Base-by-base conservation (phyloP, 768 basidiomycete genomes). In the Collybia sp. region DNA sequence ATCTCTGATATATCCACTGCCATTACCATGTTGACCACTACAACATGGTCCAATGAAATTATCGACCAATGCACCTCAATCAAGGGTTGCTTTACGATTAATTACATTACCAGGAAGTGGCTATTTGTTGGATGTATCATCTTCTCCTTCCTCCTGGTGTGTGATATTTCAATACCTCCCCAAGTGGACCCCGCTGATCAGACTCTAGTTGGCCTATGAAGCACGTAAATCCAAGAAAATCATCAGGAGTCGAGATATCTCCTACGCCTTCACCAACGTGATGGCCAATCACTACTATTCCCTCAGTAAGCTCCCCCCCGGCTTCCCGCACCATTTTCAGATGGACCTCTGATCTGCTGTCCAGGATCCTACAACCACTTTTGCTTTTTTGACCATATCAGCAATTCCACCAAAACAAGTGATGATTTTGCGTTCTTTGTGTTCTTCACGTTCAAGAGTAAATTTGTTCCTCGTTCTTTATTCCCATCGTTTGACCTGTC, bases 381-480 rank as follows among this genome's bases (percentile, higher is more conserved):
- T 64, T 98, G 96, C 67, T 93, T 99, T 74, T 98, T 98, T 63
- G 85, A 89, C 55, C 93, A 97, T 56, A 96, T 99, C 66, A 84
- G 83, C 59, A 85, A 90, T 59, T 98, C 96, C 19, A 93, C 93
- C 25, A 97, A 95, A 76, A 83, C 82, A 51, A 93, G 87, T 65
- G 96, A 99, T 61, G 92, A 96, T 59, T 93, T 99, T 66, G 94
- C 95, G 30, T 98, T 98, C 76, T 99, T 96, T 67, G 81, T 98
- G 60, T 99, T 98, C 81, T 99, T 99, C 69, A 88, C 88, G 1
- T 98, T 99, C 79, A 99, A 99, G 76, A 95, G 95, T 90, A 50
- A 44, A 83, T 71, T 15, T 6, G 11, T 1, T 8, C 40, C 13
- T 41, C 38, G 13, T 12, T 40, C 10, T 40, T n/a, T 13, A 19